Percentiles rank a stretch among this genome's conserved stretches.
Conservation (phyloP, 1,139 yeast genomes). For the Yamadazyma kanchanaburiensis region DNA sequence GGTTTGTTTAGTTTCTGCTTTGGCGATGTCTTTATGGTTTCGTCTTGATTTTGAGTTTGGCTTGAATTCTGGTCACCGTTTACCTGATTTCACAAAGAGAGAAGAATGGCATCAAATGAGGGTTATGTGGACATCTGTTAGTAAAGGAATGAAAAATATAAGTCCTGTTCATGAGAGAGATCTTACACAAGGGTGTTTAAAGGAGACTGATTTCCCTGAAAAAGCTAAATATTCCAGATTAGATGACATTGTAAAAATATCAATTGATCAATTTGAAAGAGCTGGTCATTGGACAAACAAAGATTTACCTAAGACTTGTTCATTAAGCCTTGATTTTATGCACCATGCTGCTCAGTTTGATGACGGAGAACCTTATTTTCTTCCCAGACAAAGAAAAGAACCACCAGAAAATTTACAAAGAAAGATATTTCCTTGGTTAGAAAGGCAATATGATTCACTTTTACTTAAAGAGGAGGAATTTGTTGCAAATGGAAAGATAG, state of each 20-base stretch:
- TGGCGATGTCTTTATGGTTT: conserved; percentile 6
- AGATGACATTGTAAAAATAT: conserved; percentile 3
- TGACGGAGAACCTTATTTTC: conserved; percentile 2
- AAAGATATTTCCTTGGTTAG: conserved; percentile 10
- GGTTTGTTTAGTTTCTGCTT: conserved; percentile 5
- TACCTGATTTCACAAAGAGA: not conserved
- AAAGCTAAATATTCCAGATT: not conserved
- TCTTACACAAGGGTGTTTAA: not conserved
- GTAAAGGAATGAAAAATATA: not conserved
- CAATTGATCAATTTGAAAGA: conserved; percentile 4
- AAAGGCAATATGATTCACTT: conserved; percentile 1
- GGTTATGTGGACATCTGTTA: not conserved
- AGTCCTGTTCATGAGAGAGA: not conserved
- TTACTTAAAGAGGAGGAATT: no score
- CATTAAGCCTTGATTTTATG: conserved; percentile 2
- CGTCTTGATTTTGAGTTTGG: conserved; percentile 6
- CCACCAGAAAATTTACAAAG: conserved; percentile 4
- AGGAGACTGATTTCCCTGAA: not conserved
- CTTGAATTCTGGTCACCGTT: not conserved
- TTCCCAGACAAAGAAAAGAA: conserved; percentile 2
- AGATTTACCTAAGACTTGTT: not conserved
- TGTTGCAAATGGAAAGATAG: not conserved
- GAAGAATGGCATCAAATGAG: not conserved
- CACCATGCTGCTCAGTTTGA: conserved; percentile 4
- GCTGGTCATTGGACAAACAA: conserved; percentile 6